phyloP scores from a whole-genome alignment of 208 protist species.

The Leishmania major region DNA sequence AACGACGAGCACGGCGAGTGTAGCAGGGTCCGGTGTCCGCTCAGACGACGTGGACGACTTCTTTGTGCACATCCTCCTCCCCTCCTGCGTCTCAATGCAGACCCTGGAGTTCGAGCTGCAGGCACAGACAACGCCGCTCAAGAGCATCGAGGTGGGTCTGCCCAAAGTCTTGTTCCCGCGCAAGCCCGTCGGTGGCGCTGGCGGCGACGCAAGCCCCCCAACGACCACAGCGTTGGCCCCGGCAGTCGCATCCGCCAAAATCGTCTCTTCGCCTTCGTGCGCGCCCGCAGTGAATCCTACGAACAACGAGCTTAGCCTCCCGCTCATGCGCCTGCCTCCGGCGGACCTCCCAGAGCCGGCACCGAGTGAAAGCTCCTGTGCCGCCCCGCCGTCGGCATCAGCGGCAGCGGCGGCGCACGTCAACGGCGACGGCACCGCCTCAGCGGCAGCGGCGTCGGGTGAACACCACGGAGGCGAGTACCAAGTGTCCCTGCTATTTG shows the following conservation, averaged over 20 bases:
- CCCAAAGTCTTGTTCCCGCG: conserved; percentile 46
- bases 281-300: conserved; percentile 31
- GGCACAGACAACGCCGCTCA: conserved; percentile 50
- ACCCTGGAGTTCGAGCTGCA: conserved; percentile 61
- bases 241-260: not conserved
- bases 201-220: conserved; percentile 10
- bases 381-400: not conserved
- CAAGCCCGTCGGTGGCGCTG: conserved; percentile 16
- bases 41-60: conserved; percentile 66
- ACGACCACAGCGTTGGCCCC: not conserved
- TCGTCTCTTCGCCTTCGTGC: conserved; percentile 30
- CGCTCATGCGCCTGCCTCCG: conserved; percentile 54
- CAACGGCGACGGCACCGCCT: not conserved
- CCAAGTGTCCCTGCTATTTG: conserved; percentile 74
- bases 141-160: conserved; percentile 53
- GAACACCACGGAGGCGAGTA: conserved; percentile 36
- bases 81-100: conserved; percentile 35
- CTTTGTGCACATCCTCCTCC: conserved; percentile 64
- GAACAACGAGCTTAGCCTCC: conserved; percentile 33
- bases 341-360: conserved; percentile 28
- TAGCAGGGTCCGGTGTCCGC: conserved; percentile 4
- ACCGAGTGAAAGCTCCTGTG: not conserved
- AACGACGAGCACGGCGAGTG: conserved; percentile 1
- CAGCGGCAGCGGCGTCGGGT: not conserved
- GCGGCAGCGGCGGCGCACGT: conserved; percentile 1